phyloP scores from a whole-genome alignment of 441 rosid genomes.

The Gossypium schwendimanii region DNA sequence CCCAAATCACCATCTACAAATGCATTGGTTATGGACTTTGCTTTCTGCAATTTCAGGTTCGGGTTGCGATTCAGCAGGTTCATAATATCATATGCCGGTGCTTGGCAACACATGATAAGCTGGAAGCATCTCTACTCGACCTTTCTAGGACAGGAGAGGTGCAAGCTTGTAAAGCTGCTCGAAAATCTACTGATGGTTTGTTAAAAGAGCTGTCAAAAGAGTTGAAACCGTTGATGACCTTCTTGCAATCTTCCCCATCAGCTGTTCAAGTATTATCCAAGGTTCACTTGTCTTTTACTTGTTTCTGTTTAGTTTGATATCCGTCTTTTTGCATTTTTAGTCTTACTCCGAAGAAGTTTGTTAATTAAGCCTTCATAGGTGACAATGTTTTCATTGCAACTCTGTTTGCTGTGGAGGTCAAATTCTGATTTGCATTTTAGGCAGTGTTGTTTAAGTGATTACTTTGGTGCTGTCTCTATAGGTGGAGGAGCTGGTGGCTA shows the following conservation, averaged over 20 bases:
- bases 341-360: not conserved
- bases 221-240: conserved; percentile 46
- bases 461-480: conserved; percentile 17
- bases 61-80: conserved; percentile 58
- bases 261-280: conserved; percentile 70
- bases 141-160: conserved; percentile 89
- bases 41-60: conserved; percentile 45
- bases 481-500: conserved; percentile 79
- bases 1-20: conserved; percentile 5
- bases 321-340: not conserved
- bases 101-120: conserved; percentile 65
- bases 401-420: not conserved
- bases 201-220: conserved; percentile 78
- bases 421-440: not conserved
- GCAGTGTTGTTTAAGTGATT: not conserved
- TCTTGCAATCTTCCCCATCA: conserved; percentile 62
- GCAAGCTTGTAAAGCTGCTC: conserved; percentile 85
- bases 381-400: not conserved
- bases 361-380: not conserved
- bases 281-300: conserved; percentile 32
- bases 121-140: conserved; percentile 76
- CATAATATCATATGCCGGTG: conserved; percentile 53
- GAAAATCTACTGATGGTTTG: conserved; percentile 59
- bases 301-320: not conserved
- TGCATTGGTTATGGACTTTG: not conserved